These are phyloP conservation scores for Eucalyptus erythrocorys DNA, from an alignment of 345 rosid genomes.

Conservation along the genomic window DNA sequence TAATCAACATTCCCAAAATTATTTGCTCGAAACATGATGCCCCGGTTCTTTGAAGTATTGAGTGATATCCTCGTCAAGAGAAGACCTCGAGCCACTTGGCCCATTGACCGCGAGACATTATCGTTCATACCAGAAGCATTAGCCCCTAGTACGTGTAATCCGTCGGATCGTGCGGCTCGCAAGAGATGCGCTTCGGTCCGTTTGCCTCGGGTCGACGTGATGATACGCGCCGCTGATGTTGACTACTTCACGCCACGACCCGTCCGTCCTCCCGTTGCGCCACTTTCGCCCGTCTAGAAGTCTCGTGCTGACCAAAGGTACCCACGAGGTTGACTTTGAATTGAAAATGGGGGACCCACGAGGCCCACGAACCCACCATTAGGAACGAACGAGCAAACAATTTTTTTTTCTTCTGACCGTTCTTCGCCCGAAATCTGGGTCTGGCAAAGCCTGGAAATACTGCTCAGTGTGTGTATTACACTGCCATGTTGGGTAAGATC, in stretches of 20 bases:
- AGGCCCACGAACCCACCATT: background rate
- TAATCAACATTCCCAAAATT: background rate
- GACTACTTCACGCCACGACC: background rate
- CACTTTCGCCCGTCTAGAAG: background rate
- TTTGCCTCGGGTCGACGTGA: background rate
- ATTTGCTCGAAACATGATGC: background rate
- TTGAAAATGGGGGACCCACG: background rate
- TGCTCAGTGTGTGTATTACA: background rate
- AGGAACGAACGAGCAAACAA: background rate
- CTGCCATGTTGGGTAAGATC: background rate
- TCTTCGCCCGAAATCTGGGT: background rate
- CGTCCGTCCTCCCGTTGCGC: background rate
- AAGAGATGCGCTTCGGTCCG: background rate
- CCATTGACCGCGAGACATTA: background rate
- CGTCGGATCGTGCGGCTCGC: too few species aligned
- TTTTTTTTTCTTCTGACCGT: background rate
- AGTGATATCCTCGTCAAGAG: background rate
- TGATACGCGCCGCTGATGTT: background rate
- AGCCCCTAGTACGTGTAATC: too few species aligned
- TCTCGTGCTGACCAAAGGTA: background rate
- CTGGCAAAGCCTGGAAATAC: background rate
- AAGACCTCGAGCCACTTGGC: background rate
- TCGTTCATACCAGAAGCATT: background rate
- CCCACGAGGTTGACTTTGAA: background rate
- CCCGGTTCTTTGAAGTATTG: background rate